Evolutionary conservation across 192 early-diverging fungal species (phyloP).

Genomic region (Podila horticola): DNA sequence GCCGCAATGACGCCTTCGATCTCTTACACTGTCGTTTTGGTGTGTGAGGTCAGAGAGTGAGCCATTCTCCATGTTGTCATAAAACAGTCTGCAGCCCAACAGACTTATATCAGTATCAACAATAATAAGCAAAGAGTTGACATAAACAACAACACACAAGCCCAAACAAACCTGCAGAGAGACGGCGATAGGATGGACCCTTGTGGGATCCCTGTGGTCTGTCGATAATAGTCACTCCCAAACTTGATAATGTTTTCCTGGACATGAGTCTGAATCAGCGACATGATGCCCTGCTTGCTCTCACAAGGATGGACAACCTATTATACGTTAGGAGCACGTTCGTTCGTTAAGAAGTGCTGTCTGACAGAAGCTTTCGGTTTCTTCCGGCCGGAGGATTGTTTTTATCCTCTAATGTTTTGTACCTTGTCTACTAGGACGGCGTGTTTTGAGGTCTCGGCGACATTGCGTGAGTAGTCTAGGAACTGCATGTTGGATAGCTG

Average conservation of each 20-base stretch:
- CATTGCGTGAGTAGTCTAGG: constrained; percentile 50
- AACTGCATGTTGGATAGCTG: constrained; percentile 9
- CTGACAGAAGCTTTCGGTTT: too few relatives aligned
- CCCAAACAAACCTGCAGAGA: constrained; percentile 77
- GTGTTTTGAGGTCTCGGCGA: constrained; percentile 62
- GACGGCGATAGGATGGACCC: constrained; percentile 88
- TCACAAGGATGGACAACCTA: constrained; percentile 68
- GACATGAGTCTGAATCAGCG: constrained; percentile 71
- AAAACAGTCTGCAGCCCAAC: constrained; percentile 68
- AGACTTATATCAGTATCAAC: neutral
- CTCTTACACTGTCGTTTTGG: constrained; percentile 56
- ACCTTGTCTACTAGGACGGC: constrained; percentile 77
- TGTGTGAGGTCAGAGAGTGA: constrained; percentile 57
- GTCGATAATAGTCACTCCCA: constrained; percentile 69
- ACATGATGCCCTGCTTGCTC: constrained; percentile 56
- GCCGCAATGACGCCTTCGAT: too few relatives aligned
- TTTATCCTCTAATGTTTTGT: neutral
- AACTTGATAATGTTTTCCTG: constrained; percentile 73
- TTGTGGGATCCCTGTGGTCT: constrained; percentile 88
- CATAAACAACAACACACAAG: neutral
- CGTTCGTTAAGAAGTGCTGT: neutral
- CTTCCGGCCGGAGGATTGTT: too few relatives aligned
- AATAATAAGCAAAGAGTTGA: neutral
- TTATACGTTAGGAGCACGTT: neutral
- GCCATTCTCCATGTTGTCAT: constrained; percentile 76